Evolutionary conservation across 2,329 filamentous ascomycete genomes (phyloP).

Genomic region (Penicillium decumbens): DNA sequence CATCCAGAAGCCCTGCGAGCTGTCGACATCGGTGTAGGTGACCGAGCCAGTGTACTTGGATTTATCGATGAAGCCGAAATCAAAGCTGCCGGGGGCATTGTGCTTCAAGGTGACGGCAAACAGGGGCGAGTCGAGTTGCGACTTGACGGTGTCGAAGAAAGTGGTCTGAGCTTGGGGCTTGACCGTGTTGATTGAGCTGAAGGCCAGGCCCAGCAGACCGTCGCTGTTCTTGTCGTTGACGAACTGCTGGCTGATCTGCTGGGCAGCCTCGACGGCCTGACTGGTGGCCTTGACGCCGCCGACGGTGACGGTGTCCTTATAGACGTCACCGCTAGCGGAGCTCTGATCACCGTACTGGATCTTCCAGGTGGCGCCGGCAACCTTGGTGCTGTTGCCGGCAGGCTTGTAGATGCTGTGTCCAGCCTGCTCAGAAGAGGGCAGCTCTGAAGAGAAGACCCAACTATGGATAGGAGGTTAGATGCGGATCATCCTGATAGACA

Average conservation of each 20-base stretch:
- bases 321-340: constrained; percentile 60
- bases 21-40: constrained; percentile 54
- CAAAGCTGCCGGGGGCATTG: constrained; percentile 49
- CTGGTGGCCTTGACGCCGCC: constrained; percentile 55
- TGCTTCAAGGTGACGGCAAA: constrained; percentile 56
- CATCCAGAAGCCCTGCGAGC: constrained; percentile 59
- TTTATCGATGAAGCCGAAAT: constrained; percentile 57
- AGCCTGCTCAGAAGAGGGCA: constrained; percentile 46
- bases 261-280: constrained; percentile 64
- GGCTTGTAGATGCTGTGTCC: constrained; percentile 59
- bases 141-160: constrained; percentile 58
- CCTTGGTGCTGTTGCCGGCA: constrained; percentile 43
- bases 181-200: constrained; percentile 58
- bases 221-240: constrained; percentile 51
- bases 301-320: constrained; percentile 60
- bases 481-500: not conserved
- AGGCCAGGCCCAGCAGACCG: constrained; percentile 58
- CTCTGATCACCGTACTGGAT: constrained; percentile 64
- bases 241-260: constrained; percentile 54
- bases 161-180: constrained; percentile 49
- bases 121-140: constrained; percentile 47
- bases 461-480: constrained; percentile 31
- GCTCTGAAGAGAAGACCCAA: constrained; percentile 63
- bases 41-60: constrained; percentile 57
- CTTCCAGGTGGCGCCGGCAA: constrained; percentile 52